These are phyloP conservation scores for Tylopilus rubrobrunneus DNA, from an alignment of 768 basidiomycete species.

Conservation along the genomic window DNA sequence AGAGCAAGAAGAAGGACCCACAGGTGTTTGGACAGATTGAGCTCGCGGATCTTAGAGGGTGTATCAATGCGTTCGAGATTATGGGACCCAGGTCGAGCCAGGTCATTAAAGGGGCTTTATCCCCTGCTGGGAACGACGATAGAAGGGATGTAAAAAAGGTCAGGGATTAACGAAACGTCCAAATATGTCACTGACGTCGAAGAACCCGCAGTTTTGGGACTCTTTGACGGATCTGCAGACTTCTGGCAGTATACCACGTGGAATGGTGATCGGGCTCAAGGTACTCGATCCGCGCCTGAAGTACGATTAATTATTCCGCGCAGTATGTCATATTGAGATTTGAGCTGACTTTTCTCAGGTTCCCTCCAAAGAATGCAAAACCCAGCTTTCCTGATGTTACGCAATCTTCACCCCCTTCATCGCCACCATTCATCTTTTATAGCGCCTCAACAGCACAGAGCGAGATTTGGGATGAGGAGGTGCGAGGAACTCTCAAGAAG, in stretches of 20 bases:
- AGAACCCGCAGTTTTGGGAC: conserved; percentile 45
- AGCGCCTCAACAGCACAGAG: conserved; percentile 56
- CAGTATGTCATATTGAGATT: not conserved
- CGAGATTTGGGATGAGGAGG: conserved; percentile 68
- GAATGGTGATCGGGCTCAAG: conserved; percentile 73
- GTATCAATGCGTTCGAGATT: conserved; percentile 81
- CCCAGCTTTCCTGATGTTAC: conserved; percentile 26
- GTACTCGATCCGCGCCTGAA: conserved; percentile 84
- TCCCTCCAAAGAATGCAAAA: conserved; percentile 78
- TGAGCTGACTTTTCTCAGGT: conserved; percentile 41
- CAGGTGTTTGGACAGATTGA: conserved; percentile 43
- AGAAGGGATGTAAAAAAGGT: conserved; percentile 61
- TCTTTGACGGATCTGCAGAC: conserved; percentile 57
- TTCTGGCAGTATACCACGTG: conserved; percentile 63
- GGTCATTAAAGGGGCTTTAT: conserved; percentile 62
- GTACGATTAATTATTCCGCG: conserved; percentile 39
- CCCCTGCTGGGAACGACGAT: conserved; percentile 44
- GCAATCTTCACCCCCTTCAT: conserved; percentile 21
- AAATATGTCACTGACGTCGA: not conserved
- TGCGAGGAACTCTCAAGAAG: conserved; percentile 48
- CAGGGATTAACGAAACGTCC: not conserved
- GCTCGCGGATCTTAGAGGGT: conserved; percentile 66
- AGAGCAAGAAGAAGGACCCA: conserved; percentile 23
- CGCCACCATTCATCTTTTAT: conserved; percentile 42
- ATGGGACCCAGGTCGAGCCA: conserved; percentile 83